A percentile compares a stretch with the other conserved stretches of the same genome.
Evolutionary conservation across 768 basidiomycete species (phyloP).

Genomic region (Clathrus columnatus): DNA sequence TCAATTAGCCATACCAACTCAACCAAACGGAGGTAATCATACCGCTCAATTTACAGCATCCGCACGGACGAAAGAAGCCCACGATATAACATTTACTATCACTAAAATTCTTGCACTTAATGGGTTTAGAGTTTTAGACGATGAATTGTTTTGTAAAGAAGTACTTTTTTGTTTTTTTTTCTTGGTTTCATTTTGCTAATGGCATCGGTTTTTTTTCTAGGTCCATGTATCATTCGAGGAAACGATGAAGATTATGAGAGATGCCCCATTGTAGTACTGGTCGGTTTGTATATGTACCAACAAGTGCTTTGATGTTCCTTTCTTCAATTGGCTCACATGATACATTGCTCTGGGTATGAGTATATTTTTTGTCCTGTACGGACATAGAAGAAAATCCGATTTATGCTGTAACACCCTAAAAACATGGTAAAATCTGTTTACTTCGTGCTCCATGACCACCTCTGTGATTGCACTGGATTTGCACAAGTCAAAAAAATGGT

Average conservation of each 20-base stretch:
- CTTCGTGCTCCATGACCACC: no score
- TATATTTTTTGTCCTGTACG: no score
- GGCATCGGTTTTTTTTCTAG: neutral
- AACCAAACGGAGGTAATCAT: constrained; percentile 65
- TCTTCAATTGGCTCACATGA: no score
- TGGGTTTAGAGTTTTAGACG: constrained; percentile 49
- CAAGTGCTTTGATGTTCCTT: no score
- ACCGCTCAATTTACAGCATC: constrained; percentile 57
- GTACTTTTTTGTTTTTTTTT: constrained; percentile 25
- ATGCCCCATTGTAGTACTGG: neutral
- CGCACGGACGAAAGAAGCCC: constrained; percentile 52
- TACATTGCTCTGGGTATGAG: no score
- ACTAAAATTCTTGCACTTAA: constrained; percentile 56
- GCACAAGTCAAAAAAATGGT: no score
- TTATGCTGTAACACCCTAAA: no score
- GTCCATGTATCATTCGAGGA: neutral
- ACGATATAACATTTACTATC: constrained; percentile 46
- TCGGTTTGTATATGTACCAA: no score
- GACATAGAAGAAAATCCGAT: no score
- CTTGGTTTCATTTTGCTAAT: neutral
- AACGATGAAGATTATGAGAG: neutral
- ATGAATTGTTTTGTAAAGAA: constrained; percentile 47
- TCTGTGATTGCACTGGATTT: no score
- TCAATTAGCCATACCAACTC: constrained; percentile 58
- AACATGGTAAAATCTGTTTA: no score